Base-by-base conservation (phyloP, 2,329 filamentous ascomycete species). In the Leptodontidium sp. region DNA sequence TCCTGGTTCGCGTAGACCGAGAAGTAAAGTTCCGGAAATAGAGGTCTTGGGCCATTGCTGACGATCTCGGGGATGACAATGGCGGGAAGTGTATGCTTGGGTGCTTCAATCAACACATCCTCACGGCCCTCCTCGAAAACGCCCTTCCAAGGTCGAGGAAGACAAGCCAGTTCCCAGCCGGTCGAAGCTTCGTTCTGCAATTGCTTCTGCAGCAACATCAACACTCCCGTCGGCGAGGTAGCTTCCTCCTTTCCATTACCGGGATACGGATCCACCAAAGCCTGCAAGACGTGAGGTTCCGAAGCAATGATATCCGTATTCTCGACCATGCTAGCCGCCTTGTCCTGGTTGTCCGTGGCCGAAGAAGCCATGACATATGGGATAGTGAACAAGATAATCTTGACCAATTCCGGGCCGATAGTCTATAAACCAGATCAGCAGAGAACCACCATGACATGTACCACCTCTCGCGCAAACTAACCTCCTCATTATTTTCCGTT, bases 301-400 rank as follows among this genome's bases (percentile, higher is more conserved):
- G 91, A 93, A 12, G 95, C 94, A 75, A 98, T 97, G 72, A 98
- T 93, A 66, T 96, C 94, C 1, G 96, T 98, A 84, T 97, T 97
- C 73, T 97, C 93, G 78, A 99, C 89, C 64, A 98, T 84, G 58
- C 92, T 90, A 1, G 87, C 85, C 2, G 93, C 94, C 77, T 92
- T 92, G 72, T 91, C 86, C 74, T 91, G 88, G 77, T 91, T 90
- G 61, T 89, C 88, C 3, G 86, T 84, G 3, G 92, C 91, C 0
- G 90, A 88, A 2, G 92, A 89, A 11, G 90, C 88, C 86, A 97
- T 90, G 65, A 93, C 85, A 79, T 98, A 99, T 0, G 96, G 95
- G 68, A 99, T 92, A 0, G 95, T 97, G 61, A 98, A 88, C 55
- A 98, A 88, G 73, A 99, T 98, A 75, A 98, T 94, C 82, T 98